Base-by-base conservation (phyloP, 306 rosid genomes). In the Trichosanthes cucumerina region DNA sequence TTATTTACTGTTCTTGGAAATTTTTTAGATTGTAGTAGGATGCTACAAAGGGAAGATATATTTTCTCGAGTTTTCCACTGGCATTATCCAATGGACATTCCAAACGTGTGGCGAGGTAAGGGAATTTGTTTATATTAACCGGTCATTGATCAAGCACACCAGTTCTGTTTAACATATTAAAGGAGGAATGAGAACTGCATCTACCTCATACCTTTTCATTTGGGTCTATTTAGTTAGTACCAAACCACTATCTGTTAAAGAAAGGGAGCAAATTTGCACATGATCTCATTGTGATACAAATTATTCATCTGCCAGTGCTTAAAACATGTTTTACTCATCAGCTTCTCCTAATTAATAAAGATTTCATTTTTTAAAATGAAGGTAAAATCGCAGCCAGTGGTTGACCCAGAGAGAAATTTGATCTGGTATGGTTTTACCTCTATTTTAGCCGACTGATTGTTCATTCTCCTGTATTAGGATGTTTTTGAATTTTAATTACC, bases 301-400 rank as follows among this genome's bases (percentile, higher is more conserved):
- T 43, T 12, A 38, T 14, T 53, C 8, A 19, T 11, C 54, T 36
- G 36, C 69, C 49, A 13, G 24, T 59, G 34, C 2, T 15, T 62
- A 41, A 58, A 31, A 14, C 56, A 39, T 59, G 18, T 56, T 44
- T 79, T 38, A 16, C 26, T 33, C 7, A 23, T 80, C 19, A 57
- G 59, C 83, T 28, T 62, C 60, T 81, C 21, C 76, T 18, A 54
- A 75, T 57, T 81, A 28, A 75, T 73, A 33, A 39, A 78, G 46
- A 84, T 78, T 71, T 56, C 56, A 59, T 83, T 73, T 76, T 56
- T 58, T 47, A 82, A 78, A 43, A 1, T 90, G 88, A 86, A 93
- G 98, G 96, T 93, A 78, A 93, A 93, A 81, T 90, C 97, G 50
- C 96, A 91, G 78, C 98, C 98, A 18, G 84, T 91, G 56, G 87